Conservation (phyloP, 345 rosid species). For the Conringia planisiliqua region DNA sequence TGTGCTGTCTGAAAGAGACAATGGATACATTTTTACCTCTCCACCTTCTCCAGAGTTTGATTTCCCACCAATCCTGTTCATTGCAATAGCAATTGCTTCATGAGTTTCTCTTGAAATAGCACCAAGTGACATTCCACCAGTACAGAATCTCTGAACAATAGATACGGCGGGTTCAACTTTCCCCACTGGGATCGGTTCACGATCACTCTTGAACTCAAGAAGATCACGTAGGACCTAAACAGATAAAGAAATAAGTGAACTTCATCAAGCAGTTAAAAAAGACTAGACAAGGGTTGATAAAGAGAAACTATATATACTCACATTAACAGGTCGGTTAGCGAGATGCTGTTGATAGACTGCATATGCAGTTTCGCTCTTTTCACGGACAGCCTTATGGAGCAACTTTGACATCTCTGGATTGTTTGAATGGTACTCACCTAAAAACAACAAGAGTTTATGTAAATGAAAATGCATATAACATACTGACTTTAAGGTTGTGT, state of each 20-base stretch:
- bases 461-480: not conserved
- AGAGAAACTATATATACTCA: slow-evolving; percentile 36
- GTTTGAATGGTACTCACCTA: slow-evolving; percentile 98
- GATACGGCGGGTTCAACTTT: slow-evolving; percentile 88
- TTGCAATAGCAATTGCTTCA: slow-evolving; percentile 98
- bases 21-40: slow-evolving; percentile 55
- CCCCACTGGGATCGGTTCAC: slow-evolving; percentile 84
- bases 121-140: slow-evolving; percentile 99
- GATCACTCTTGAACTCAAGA: slow-evolving; percentile 90
- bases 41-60: slow-evolving; percentile 99
- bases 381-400: slow-evolving; percentile 97
- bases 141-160: slow-evolving; percentile 90
- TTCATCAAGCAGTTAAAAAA: not conserved
- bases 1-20: not conserved
- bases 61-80: slow-evolving; percentile 95
- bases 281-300: not conserved
- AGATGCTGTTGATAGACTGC: slow-evolving; percentile 95
- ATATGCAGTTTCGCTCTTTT: slow-evolving; percentile 89
- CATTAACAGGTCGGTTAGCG: slow-evolving; percentile 93
- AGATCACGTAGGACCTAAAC: slow-evolving; percentile 94
- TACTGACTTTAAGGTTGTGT: not conserved
- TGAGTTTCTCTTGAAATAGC: slow-evolving; percentile 99
- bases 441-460: not conserved
- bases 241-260: not conserved
- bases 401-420: slow-evolving; percentile 98